Evolutionary conservation across 2,329 filamentous ascomycete species (phyloP), one percentile per base, ranked within the genome.

Genomic region (Trichoderma sp.): DNA sequence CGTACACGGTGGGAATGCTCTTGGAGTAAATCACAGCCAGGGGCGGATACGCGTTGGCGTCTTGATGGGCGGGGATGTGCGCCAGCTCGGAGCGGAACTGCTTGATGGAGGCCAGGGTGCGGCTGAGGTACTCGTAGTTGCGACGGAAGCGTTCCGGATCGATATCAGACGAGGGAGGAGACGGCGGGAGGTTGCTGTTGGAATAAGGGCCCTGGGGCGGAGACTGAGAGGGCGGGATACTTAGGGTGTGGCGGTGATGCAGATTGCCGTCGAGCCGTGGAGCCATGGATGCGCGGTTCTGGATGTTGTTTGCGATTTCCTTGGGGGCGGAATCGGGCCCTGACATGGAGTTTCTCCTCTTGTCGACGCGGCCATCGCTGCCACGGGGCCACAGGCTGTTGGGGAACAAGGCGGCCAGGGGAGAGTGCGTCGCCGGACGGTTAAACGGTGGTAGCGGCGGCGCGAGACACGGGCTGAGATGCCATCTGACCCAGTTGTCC

Each of bases 21-120:
- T 97, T 97, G 71, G 93, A 92, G 81, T 97, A 98, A 9, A 98
- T 88, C 61, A 97, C 87, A 0, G 93, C 90, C 14, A 93, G 85
- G 0, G 95, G 95, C 3, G 95, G 95, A 77, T 98, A 98, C 0
- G 81, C 79, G 78, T 97, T 97, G n/a, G 85, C 79, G 0, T 82
- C 81, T 18, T 90, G 87, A 76, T 92, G 90, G 1, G 80, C 75
- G 0, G 90, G 83, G 1, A 84, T 83, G 81, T 92, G 91, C 1
- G 86, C 85, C 1, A 95, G 87, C 76, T 95, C 92, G 73, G 88
- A 81, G 73, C 96, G 95, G 86, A 97, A 98, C 9, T 83, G 84
- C 73, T 91, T 90, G 7, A 90, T 90, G 32, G 91, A 89, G 18
- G 88, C 84, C 0, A 98, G 89, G 0, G 91, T 95, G 72, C 93